Base-by-base conservation (phyloP, 768 basidiomycete species). In the Stropharia rugosoannulata region DNA sequence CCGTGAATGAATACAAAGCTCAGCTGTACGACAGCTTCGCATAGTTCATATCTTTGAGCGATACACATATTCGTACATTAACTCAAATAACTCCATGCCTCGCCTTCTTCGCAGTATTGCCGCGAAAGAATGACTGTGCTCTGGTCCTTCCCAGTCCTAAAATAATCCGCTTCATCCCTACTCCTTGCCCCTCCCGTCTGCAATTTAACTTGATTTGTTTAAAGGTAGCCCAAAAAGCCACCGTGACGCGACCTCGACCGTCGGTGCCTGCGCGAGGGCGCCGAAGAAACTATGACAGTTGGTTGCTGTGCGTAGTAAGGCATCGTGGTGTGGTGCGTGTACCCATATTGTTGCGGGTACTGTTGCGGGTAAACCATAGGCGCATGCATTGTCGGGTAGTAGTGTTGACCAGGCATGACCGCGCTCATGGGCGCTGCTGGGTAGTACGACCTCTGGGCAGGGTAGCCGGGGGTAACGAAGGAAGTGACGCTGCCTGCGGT, bases 371-470 rank as follows among this genome's bases (percentile, higher is more conserved):
- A 49, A 46, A 58, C 48, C 54, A 62, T 57, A 15, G 60, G 65
- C 8, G 59, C 60, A 49, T 66, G 64, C 63, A 66, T 68, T 5
- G 59, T n/a, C 15, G 67, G 65, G 57, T 68, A 68, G 39, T 68
- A 68, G 39, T 59, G 59, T 37, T 68, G 67, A 4, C 62, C 62
- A 1, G 67, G 67, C 43, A 66, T 38, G 27, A 66, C 62, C 22
- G 67, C 67, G 59, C 60, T 65, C 67, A 68, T 68, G 9, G 67
- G 67, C 18, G 67, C 64, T 36, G 58, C 37, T 2, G 58, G 64
- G 47, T 64, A 55, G 55, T 64, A 64, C 27, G 61, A 48, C 39
- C 59, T 55, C 44, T 54, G 50, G 12, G 49, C 54, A 0, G 62
- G 62, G 41, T 59, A 44, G 13, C 52, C 55, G 32, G 66, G 64